Evolutionary conservation across 441 rosid species (phyloP).

Genomic region (Adansonia rubrostipa): DNA sequence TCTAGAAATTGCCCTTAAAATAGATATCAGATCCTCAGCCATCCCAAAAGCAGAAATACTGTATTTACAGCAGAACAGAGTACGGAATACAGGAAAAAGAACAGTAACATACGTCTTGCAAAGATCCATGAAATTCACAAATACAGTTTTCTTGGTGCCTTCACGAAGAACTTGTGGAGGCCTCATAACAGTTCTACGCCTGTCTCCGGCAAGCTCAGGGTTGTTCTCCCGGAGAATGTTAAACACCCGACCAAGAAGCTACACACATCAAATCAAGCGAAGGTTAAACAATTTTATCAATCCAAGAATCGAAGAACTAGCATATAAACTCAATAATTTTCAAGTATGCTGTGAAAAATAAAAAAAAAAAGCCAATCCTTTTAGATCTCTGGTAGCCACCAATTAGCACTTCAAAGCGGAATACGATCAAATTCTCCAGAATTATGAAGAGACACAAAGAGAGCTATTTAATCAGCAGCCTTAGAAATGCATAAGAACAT

Average conservation of each 20-base stretch:
- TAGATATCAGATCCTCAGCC: not conserved
- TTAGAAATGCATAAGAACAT: not conserved
- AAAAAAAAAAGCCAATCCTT: not conserved
- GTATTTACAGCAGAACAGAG: no score
- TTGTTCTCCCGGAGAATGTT: slow-evolving; percentile 52
- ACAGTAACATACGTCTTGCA: slow-evolving; percentile 49
- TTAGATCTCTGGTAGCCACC: not conserved
- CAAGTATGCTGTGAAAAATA: not conserved
- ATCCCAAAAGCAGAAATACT: not conserved
- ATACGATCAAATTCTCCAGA: not conserved
- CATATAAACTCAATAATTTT: not conserved
- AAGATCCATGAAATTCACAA: slow-evolving; percentile 63
- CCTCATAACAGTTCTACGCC: slow-evolving; percentile 56
- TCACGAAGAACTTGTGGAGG: slow-evolving; percentile 60
- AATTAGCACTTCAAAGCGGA: not conserved
- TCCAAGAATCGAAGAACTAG: not conserved
- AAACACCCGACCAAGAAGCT: slow-evolving; percentile 55
- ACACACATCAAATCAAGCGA: slow-evolving; percentile 18
- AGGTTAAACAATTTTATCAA: not conserved
- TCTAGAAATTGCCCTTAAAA: not conserved
- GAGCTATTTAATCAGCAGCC: not conserved
- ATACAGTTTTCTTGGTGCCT: slow-evolving; percentile 56
- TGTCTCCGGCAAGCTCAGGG: slow-evolving; percentile 59
- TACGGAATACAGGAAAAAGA: not conserved
- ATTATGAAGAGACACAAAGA: not conserved